Evolutionary conservation across 495 filamentous ascomycete species (phyloP).

Genomic region (Annulohypoxylon nitens): DNA sequence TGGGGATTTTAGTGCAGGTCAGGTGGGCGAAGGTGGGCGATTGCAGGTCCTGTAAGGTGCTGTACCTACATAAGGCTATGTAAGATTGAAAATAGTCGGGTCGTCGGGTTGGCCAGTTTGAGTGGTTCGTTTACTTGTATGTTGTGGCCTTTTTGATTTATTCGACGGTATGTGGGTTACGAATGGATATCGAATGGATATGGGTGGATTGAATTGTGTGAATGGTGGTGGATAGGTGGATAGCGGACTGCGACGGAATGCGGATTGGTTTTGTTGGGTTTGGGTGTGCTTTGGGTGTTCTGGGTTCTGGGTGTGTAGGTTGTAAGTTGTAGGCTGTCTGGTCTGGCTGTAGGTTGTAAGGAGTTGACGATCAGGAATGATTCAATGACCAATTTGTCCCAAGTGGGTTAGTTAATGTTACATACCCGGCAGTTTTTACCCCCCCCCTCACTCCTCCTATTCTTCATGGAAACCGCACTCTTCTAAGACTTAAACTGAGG

Average conservation of each 20-base stretch:
- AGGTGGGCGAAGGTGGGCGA: constrained; percentile 45
- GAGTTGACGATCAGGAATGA: constrained; percentile 28
- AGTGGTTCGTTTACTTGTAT: constrained; percentile 16
- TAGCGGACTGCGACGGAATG: constrained; percentile 32
- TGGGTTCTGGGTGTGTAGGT: not conserved
- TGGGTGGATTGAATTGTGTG: constrained; percentile 32
- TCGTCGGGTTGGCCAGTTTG: constrained; percentile 7
- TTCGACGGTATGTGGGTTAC: constrained; percentile 31
- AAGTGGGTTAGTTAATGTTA: constrained; percentile 41
- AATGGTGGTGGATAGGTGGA: constrained; percentile 12
- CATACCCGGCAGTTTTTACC: constrained; percentile 42
- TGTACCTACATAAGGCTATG: constrained; percentile 40
- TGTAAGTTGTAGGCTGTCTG: not conserved
- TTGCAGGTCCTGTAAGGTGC: constrained; percentile 23
- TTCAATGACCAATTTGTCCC: constrained; percentile 37
- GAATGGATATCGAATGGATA: constrained; percentile 26
- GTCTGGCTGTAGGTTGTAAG: not conserved
- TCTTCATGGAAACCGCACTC: constrained; percentile 12
- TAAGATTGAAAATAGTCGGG: constrained; percentile 6
- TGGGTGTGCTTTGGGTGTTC: constrained; percentile 26
- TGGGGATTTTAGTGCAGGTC: constrained; percentile 20
- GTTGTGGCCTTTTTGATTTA: constrained; percentile 37
- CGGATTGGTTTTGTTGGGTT: constrained; percentile 10
- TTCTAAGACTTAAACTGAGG: constrained; percentile 1
- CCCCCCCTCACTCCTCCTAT: constrained; percentile 20